Percentiles rank a stretch among this genome's conserved stretches.
Evolutionary conservation across 805 yeast genomes (phyloP).

Genomic region (Zygoascus bituminiphila): DNA sequence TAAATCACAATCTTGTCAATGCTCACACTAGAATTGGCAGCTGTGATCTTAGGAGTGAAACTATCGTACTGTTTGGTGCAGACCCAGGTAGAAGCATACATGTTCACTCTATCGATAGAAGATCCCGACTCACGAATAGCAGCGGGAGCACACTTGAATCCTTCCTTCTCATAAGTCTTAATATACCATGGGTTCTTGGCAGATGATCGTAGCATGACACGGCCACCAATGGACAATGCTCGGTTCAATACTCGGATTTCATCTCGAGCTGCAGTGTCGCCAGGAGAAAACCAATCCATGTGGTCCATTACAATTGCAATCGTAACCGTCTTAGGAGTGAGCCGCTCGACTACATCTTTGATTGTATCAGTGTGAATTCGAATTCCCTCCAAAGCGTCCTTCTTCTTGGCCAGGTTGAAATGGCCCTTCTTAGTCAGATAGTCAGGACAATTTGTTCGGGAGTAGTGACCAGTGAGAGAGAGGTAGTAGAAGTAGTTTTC

Average conservation of each 20-base stretch:
- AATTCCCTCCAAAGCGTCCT: conserved; percentile 56
- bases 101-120: conserved; percentile 71
- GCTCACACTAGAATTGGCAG: background rate
- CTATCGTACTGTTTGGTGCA: conserved; percentile 43
- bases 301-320: conserved; percentile 84
- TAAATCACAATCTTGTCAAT: background rate
- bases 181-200: conserved; percentile 73
- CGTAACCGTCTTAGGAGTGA: conserved; percentile 54
- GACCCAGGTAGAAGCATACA: conserved; percentile 87
- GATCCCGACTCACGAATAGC: conserved; percentile 56
- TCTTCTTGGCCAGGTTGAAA: conserved; percentile 38
- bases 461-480: conserved; percentile 53
- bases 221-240: conserved; percentile 59
- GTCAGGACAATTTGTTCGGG: conserved; percentile 62
- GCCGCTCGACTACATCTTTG: conserved; percentile 64
- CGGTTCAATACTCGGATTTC: conserved; percentile 58
- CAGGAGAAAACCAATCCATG: conserved; percentile 83
- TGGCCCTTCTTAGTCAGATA: conserved; percentile 57
- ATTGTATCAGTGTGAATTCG: conserved; percentile 74
- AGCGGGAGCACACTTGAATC: conserved; percentile 62
- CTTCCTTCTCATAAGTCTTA: conserved; percentile 53
- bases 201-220: conserved; percentile 72
- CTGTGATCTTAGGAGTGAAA: background rate
- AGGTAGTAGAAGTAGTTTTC: conserved; percentile 78
- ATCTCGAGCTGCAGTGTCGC: conserved; percentile 43